Conservation (phyloP, 108 stramenopile genomes). For the Conticribra weissflogii region DNA sequence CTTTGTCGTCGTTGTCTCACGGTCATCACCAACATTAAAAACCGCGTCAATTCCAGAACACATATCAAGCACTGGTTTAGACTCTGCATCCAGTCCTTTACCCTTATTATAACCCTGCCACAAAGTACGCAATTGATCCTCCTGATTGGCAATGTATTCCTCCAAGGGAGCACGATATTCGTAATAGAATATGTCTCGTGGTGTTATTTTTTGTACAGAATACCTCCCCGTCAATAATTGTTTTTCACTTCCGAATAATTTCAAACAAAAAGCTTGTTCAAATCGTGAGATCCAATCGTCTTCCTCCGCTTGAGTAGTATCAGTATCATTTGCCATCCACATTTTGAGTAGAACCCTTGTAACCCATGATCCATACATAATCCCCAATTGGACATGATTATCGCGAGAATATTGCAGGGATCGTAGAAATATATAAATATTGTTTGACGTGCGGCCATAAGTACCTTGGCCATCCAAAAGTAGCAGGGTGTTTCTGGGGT, state of each 20-base stretch:
- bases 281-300: conserved; percentile 9
- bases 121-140: not conserved
- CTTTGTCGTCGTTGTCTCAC: too few species aligned
- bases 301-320: not conserved
- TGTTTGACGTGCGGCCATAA: conserved; percentile 31
- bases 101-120: conserved; percentile 16
- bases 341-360: conserved; percentile 8
- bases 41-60: conserved; percentile 11
- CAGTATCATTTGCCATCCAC: conserved; percentile 22
- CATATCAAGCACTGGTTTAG: conserved; percentile 10
- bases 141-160: too few species aligned
- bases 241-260: conserved; percentile 6
- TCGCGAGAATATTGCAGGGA: conserved; percentile 23
- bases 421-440: conserved; percentile 17
- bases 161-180: conserved; percentile 3
- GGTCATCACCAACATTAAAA: conserved; percentile 14
- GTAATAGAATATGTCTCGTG: conserved; percentile 23
- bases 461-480: conserved; percentile 5
- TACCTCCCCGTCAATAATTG: conserved; percentile 6
- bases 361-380: conserved; percentile 24
- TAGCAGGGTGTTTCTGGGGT: too few species aligned
- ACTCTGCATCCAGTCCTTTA: not conserved
- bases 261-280: conserved; percentile 28
- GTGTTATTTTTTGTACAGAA: not conserved
- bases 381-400: conserved; percentile 7